Evolutionary conservation across 2,329 filamentous ascomycete genomes (phyloP), one percentile per base, ranked within the genome.

Genomic region (Trichoderma citrinoviride): DNA sequence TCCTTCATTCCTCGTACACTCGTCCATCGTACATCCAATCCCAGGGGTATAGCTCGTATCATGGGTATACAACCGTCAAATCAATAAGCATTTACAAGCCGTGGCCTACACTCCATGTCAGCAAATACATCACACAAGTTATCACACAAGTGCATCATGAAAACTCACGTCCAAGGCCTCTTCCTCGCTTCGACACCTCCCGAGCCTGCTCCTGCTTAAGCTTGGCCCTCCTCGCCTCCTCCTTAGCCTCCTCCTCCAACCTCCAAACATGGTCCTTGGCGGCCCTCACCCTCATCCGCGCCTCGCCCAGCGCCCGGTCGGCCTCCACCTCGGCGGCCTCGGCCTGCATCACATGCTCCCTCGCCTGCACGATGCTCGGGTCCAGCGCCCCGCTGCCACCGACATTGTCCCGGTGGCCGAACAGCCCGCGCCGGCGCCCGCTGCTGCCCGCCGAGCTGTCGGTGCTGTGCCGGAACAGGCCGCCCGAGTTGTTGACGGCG

Each of bases 171-270:
- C 88, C 88, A 65, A 90, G 83, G n/a, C 84, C 82, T 75, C 87
- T 87, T n/a, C 86, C 87, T 60, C 87, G 81, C 84, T 89, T 90
- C 6, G 85, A 87, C 33, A 90, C 82, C 71, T 86, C 84, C 70
- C 80, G 82, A 1, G 87, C 88, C 71, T 90, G 85, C 60, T 82
- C 80, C 76, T 88, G 83, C 83, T 91, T 90, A 58, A 90, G 84
- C 81, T 86, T 88, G 1, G 88, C 88, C 47, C 83, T 75, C 23
- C 87, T 78, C 2, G 87, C 85, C 72, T 89, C 86, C 75, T 89
- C 87, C 70, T 81, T 81, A 1, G 88, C 88, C 77, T 91, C 89
- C 58, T 81, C 74, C 79, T 90, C 88, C 4, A 91, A 76, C 15
- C 80, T 76, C 77, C 82, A 85, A 2, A 90, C 85, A 67, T 90